Base-by-base conservation (phyloP, 768 basidiomycete genomes). In the Boletellus ananiceps region DNA sequence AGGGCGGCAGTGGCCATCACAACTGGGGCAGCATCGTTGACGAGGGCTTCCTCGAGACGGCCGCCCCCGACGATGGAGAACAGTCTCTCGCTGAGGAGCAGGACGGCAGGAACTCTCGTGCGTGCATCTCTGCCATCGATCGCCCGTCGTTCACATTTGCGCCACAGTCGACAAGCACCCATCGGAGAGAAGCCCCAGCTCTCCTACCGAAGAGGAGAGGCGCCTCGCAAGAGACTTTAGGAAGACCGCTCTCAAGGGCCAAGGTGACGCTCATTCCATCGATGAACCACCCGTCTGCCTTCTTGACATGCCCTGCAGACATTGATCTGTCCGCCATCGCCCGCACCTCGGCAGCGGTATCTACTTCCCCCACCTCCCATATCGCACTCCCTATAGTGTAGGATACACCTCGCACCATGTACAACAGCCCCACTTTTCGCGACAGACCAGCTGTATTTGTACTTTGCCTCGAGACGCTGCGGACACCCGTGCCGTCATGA, bases 21-120 rank as follows among this genome's bases (percentile, higher is more conserved):
- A 92, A 89, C 72, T 95, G 92, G 92, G 92, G 92, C 51, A 78
- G 76, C 47, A 65, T 88, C 54, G 69, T 68, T 3, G 74, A 88
- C 58, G 86, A 91, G 70, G 70, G 66, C 35, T 74, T 79, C 52
- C 74, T 78, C 57, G 88, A 86, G 69, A 63, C 65, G 21, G 78
- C 74, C 33, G 85, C 82, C 1, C 47, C 76, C 37, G 71, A 71
- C 18, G 89, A 89, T 68, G 81, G 81, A 62, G 70, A 72, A 40
- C 60, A 63, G n/a, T 76, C 77, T 15, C 58, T 71, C 29, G 75
- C 74, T 34, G 64, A 68, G 32, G 71, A 66, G 46, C 54, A 40
- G 34, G 48, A 21, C 38, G 54, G n/a, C 27, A 54, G 49, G 37
- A 51, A 52, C 34, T 62, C 61, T n/a, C 51, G 63, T 65, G n/a